Evolutionary conservation across 2,329 filamentous ascomycete species (phyloP).

Genomic region (Venturia carpophila): DNA sequence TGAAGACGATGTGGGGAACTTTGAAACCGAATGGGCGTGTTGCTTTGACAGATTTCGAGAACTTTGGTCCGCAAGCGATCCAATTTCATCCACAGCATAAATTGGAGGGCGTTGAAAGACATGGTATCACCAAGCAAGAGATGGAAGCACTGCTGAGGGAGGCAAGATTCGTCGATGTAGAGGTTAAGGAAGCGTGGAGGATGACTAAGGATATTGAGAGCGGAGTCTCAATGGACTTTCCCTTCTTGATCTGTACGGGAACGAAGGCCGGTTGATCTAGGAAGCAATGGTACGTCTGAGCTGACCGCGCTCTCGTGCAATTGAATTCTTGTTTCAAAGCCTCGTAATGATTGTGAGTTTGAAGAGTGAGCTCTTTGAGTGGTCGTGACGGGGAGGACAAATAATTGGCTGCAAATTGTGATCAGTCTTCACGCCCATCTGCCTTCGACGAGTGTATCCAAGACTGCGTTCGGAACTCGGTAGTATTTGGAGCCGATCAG

Average conservation of each 20-base stretch:
- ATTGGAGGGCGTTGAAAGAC: constrained; percentile 47
- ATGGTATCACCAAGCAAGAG: constrained; percentile 41
- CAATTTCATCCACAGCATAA: constrained; percentile 46
- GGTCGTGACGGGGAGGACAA: neutral
- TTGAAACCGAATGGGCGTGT: constrained; percentile 42
- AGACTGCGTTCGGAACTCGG: neutral
- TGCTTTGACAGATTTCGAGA: constrained; percentile 51
- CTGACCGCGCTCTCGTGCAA: neutral
- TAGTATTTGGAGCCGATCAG: neutral
- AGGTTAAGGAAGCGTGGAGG: constrained; percentile 41
- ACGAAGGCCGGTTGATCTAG: constrained; percentile 4
- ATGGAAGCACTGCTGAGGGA: constrained; percentile 39
- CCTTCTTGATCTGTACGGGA: constrained; percentile 37
- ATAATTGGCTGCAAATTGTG: neutral
- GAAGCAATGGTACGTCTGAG: neutral
- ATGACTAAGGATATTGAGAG: constrained; percentile 44
- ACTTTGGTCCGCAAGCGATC: constrained; percentile 45
- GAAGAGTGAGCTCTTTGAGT: neutral
- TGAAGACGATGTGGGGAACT: constrained; percentile 41
- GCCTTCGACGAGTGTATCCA: neutral
- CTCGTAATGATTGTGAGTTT: neutral
- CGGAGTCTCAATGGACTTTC: constrained; percentile 35
- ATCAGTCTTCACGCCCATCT: neutral
- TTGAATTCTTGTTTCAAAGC: neutral
- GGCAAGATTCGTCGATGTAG: constrained; percentile 44